Evolutionary conservation across 1,284 basidiomycete genomes (phyloP).

Genomic region (Sporisorium exsertum): DNA sequence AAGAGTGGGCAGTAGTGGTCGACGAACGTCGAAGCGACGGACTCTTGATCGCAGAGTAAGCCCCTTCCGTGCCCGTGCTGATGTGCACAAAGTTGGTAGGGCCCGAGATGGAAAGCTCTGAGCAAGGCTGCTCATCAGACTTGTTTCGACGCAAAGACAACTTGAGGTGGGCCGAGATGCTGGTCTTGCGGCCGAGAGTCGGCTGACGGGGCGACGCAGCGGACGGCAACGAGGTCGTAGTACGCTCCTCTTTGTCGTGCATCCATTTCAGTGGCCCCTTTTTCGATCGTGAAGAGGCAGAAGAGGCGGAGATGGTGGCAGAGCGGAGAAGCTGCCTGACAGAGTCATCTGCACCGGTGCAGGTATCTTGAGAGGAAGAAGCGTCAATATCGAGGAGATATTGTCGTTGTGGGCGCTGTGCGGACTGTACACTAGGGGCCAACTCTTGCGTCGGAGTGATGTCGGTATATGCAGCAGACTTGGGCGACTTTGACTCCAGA

Average conservation of each 20-base stretch:
- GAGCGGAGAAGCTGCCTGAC: constrained; percentile 29
- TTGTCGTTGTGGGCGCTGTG: constrained; percentile 28
- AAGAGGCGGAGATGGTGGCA: constrained; percentile 15
- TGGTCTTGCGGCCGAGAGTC: constrained; percentile 29
- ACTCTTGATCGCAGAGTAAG: background rate
- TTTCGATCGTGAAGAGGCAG: constrained; percentile 8
- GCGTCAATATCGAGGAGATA: constrained; percentile 32
- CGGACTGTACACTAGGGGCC: background rate
- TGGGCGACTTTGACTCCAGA: background rate
- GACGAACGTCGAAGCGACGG: constrained; percentile 16
- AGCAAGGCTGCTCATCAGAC: constrained; percentile 6
- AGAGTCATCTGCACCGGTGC: background rate
- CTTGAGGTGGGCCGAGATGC: constrained; percentile 38
- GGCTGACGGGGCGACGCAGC: constrained; percentile 10
- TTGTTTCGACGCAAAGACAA: constrained; percentile 24
- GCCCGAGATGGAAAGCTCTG: constrained; percentile 17
- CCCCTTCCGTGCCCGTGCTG: constrained; percentile 17
- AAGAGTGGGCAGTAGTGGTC: constrained; percentile 7
- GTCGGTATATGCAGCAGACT: background rate
- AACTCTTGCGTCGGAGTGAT: constrained; percentile 3
- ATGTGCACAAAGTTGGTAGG: constrained; percentile 41
- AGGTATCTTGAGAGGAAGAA: background rate
- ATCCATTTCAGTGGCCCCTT: constrained; percentile 29
- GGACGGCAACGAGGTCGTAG: background rate
- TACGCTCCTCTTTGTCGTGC: constrained; percentile 38